A percentile compares a stretch with the other conserved stretches of the same genome.
These are phyloP conservation scores for Colletotrichum musae DNA, from an alignment of 2,329 filamentous ascomycete genomes.

Conservation along the genomic window DNA sequence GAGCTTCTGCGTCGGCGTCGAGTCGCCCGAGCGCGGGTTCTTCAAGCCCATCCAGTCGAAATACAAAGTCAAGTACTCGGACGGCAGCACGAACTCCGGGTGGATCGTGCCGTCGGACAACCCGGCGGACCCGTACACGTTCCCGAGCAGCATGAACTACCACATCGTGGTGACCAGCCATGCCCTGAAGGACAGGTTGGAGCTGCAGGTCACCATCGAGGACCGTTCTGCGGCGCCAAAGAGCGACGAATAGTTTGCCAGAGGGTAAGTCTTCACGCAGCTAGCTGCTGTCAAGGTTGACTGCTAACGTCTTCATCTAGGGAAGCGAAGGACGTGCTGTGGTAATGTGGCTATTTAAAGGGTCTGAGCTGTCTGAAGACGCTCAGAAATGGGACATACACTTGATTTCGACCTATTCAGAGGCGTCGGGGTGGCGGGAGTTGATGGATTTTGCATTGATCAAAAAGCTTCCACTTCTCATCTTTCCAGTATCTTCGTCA, in stretches of 20 bases:
- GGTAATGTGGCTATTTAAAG: no score
- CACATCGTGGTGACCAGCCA: conserved; percentile 22
- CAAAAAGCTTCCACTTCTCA: neutral
- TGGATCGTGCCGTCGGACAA: conserved; percentile 26
- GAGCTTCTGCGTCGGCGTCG: conserved; percentile 33
- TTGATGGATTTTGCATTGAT: neutral
- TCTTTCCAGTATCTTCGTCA: no score
- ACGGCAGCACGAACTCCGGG: conserved; percentile 16
- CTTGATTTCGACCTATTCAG: no score
- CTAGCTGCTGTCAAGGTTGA: no score
- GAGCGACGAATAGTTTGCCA: neutral
- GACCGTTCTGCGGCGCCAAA: conserved; percentile 1
- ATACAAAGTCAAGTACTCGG: conserved; percentile 35
- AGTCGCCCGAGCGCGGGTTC: conserved; percentile 35
- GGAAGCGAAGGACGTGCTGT: no score
- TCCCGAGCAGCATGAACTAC: conserved; percentile 28
- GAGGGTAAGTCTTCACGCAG: neutral
- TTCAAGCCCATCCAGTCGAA: conserved; percentile 33
- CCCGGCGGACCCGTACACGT: conserved; percentile 19
- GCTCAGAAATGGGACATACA: no score
- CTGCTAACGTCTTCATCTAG: no score
- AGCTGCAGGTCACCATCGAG: conserved; percentile 19
- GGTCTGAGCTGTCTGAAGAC: no score
- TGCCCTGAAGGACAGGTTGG: conserved; percentile 21
- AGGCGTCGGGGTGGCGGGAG: neutral